These are phyloP conservation scores for Lycium ferocissimum DNA, from an alignment of 257 asterid species.

Conservation along the genomic window DNA sequence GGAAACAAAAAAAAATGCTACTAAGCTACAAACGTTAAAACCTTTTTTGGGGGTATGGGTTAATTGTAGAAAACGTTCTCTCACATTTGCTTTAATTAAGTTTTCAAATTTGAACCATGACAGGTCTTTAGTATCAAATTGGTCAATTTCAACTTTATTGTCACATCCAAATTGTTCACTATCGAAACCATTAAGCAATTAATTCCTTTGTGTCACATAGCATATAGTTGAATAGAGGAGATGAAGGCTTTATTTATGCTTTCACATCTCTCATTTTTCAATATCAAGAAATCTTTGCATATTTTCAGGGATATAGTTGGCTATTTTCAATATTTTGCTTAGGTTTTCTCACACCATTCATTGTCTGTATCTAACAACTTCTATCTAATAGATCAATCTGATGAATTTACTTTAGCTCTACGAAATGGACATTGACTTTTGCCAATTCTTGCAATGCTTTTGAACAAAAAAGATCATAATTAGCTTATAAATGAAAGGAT, in stretches of 20 bases:
- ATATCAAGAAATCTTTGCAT: constrained; percentile 22
- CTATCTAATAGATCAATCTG: background rate
- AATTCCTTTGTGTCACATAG: background rate
- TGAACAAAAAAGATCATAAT: background rate
- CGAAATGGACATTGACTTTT: constrained; percentile 24
- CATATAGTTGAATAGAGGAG: background rate
- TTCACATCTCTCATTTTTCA: background rate
- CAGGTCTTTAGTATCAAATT: background rate
- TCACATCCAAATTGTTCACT: background rate
- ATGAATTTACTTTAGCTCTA: background rate
- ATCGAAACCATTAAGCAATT: background rate
- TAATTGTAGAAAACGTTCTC: background rate
- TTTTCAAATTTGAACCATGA: background rate
- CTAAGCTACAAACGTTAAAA: background rate
- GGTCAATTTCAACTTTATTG: background rate
- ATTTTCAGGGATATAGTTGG: constrained; percentile 27
- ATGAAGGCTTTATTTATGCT: background rate
- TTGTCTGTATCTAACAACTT: constrained; percentile 11
- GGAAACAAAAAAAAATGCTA: background rate
- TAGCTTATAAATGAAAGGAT: background rate
- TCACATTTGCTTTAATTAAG: background rate
- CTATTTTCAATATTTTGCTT: background rate
- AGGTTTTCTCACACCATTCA: background rate
- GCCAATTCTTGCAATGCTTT: background rate
- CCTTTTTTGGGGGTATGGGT: background rate